phyloP scores from a whole-genome alignment of 192 early-diverging fungal species.

The Phlyctochytrium arcticum region DNA sequence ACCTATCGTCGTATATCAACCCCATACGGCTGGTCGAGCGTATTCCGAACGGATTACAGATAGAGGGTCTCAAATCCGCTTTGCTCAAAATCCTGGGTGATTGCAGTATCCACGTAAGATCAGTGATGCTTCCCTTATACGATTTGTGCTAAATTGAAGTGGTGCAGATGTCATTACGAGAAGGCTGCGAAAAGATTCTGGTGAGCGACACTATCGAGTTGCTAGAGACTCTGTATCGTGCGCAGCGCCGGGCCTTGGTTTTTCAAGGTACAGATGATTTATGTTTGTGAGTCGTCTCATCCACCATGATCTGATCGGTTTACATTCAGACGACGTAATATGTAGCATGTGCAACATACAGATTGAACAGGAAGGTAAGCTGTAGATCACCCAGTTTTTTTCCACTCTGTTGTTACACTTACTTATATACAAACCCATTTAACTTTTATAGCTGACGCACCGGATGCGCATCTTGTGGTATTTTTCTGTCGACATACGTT shows the following conservation, averaged over 20 bases:
- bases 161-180: conserved; percentile 73
- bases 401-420: too few relatives aligned
- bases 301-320: neutral
- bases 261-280: conserved; percentile 15
- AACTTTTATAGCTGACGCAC: too few relatives aligned
- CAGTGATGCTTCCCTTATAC: neutral
- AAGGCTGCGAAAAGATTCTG: conserved; percentile 89
- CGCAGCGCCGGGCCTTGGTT: conserved; percentile 20
- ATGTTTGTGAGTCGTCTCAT: too few relatives aligned
- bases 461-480: conserved; percentile 45
- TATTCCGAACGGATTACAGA: conserved; percentile 74
- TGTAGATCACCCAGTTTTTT: too few relatives aligned
- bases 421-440: too few relatives aligned
- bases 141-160: neutral
- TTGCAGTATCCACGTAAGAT: conserved; percentile 74
- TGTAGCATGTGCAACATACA: conserved; percentile 27
- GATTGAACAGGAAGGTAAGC: conserved; percentile 31
- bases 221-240: conserved; percentile 36
- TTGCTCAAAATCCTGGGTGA: conserved; percentile 89
- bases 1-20: conserved; percentile 81
- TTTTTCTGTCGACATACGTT: conserved; percentile 92
- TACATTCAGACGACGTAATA: conserved; percentile 8
- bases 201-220: conserved; percentile 81
- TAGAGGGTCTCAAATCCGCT: conserved; percentile 76
- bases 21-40: conserved; percentile 74